A percentile compares a stretch with the other conserved stretches of the same genome.
Conservation (phyloP, 2,329 filamentous ascomycete species). For the Hypoxylon sp. region DNA sequence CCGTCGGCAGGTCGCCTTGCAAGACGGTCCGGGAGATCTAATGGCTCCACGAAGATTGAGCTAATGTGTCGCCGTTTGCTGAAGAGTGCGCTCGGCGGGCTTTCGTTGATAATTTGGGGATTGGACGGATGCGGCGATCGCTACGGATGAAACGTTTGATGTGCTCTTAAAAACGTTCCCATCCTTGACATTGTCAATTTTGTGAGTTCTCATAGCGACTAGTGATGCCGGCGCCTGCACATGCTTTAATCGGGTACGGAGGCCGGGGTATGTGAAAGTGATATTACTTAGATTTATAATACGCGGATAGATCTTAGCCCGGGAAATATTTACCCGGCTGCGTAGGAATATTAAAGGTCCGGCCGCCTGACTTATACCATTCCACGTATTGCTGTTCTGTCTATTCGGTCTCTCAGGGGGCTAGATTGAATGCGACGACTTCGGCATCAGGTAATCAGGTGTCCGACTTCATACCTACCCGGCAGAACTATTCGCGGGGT, state of each 20-base stretch:
- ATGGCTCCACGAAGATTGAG: conserved; percentile 66
- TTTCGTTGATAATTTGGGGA: conserved; percentile 65
- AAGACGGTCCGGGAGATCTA: too few species aligned
- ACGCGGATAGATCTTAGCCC: background rate
- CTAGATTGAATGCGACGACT: too few species aligned
- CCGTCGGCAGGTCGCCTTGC: too few species aligned
- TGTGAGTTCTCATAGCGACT: conserved; percentile 43
- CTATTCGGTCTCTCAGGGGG: background rate
- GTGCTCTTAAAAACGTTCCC: conserved; percentile 66
- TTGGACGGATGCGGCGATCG: conserved; percentile 63
- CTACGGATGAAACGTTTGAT: conserved; percentile 63
- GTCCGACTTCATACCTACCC: too few species aligned
- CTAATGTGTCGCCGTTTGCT: too few species aligned
- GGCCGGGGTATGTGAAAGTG: too few species aligned
- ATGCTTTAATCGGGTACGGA: too few species aligned
- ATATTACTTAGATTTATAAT: background rate
- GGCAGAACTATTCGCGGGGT: too few species aligned
- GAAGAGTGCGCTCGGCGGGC: conserved; percentile 65
- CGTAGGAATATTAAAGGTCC: too few species aligned
- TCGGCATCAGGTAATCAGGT: too few species aligned
- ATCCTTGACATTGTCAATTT: conserved; percentile 70
- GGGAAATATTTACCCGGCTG: background rate
- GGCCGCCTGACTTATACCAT: background rate
- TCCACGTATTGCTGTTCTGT: background rate
- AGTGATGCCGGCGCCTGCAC: too few species aligned